Evolutionary conservation across 148 eudicot genomes (phyloP).

Genomic region (Camellia granthamiana): DNA sequence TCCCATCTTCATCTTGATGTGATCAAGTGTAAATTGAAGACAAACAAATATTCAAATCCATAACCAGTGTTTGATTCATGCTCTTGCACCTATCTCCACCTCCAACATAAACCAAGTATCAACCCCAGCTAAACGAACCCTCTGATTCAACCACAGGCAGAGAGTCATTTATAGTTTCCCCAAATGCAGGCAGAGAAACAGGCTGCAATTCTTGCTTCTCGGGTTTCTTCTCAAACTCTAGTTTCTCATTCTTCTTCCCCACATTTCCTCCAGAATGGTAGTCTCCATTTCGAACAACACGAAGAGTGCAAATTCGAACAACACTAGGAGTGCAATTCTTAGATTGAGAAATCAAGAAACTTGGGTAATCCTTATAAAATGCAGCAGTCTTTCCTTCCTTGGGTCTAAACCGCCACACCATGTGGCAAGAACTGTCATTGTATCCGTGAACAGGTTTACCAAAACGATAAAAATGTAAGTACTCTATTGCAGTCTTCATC

Average conservation of each 20-base stretch:
- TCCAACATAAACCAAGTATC: conserved; percentile 67
- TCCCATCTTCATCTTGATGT: conserved; percentile 75
- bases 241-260: conserved; percentile 59
- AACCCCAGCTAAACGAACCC: conserved; percentile 51
- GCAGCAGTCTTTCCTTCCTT: conserved; percentile 76
- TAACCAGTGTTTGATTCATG: conserved; percentile 85
- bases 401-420: conserved; percentile 98
- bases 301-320: conserved; percentile 57
- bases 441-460: conserved; percentile 79
- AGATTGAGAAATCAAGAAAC: conserved; percentile 54
- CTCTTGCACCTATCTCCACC: conserved; percentile 93
- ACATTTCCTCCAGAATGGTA: conserved; percentile 91
- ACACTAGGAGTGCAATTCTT: conserved; percentile 68
- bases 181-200: conserved; percentile 54
- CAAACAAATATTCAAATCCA: conserved; percentile 76
- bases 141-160: conserved; percentile 81
- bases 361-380: conserved; percentile 79
- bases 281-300: conserved; percentile 69
- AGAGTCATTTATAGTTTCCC: conserved; percentile 69
- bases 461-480: conserved; percentile 77
- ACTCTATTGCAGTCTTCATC: conserved; percentile 90
- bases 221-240: conserved; percentile 50
- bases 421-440: conserved; percentile 69
- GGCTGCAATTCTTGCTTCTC: conserved; percentile 12
- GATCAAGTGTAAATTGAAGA: conserved; percentile 63